Evolutionary conservation across 2,329 filamentous ascomycete species (phyloP), one percentile per base, ranked within the genome.

Genomic region (Drechslerella dactyloides): DNA sequence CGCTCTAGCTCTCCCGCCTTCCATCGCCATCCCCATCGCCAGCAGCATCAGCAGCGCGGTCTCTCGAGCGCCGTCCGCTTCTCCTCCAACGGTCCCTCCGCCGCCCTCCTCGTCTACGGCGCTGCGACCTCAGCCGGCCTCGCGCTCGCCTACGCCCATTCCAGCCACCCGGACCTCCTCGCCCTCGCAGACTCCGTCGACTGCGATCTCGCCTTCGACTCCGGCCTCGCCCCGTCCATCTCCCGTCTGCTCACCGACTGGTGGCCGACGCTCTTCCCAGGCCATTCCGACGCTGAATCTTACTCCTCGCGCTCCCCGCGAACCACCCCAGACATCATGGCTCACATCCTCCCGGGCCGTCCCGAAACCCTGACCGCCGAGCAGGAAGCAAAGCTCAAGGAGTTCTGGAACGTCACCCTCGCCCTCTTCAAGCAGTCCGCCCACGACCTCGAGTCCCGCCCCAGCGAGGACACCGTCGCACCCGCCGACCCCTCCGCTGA

Each of bases 361-460:
- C 86, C 91, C 61, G 92, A 91, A 69, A 96, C 90, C 76, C 84
- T 99, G 68, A 97, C 93, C n/a, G 80, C 87, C 1, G 93, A 97
- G 74, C 88, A 99, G 81, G 91, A 96, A 77, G 85, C 86, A 74
- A 97, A 96, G 81, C 83, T 99, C 68, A 90, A 89, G 77, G 89
- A 96, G 79, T 85, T 97, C 75, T 99, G 94, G 94, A 81, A 84
- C 13, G 82, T 87, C 60, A 84, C 91, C 42, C 84, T 96, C 75
- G 88, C 89, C 74, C 83, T 96, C 50, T 92, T 90, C 78, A 90
- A 89, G 27, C 84, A 92, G 61, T 78, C 75, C 74, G 69, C 74
- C 62, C 77, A 56, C 15, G 30, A 63, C 24, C 33, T 66, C 54
- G 56, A 69, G 48, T 56, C 75, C 55, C 73, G 58, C 6, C 65